Conservation (phyloP, 371 early-diverging fungal genomes). For the Zancudomyces culisetae region DNA sequence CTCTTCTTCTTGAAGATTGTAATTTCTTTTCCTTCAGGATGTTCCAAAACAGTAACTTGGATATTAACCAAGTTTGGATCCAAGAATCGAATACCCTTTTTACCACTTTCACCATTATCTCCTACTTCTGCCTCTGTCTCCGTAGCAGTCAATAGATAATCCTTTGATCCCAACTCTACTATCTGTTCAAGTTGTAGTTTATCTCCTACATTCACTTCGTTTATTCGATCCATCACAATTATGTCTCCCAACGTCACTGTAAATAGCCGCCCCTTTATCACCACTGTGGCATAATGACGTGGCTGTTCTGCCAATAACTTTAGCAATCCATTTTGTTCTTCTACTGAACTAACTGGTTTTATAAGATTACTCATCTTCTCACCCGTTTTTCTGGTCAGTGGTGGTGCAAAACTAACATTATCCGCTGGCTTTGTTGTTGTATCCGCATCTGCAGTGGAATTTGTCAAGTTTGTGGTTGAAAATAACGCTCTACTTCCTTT, state of each 20-base stretch:
- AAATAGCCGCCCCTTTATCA: slow-evolving; percentile 72
- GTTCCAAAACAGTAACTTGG: slow-evolving; percentile 77
- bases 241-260: slow-evolving; percentile 75
- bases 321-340: slow-evolving; percentile 6
- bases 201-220: slow-evolving; percentile 69
- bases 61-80: slow-evolving; percentile 45
- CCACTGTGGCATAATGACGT: slow-evolving; percentile 61
- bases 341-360: too few relatives aligned
- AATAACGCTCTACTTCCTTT: too few relatives aligned
- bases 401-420: too few relatives aligned
- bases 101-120: too few relatives aligned
- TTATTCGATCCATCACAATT: slow-evolving; percentile 59
- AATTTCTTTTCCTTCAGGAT: slow-evolving; percentile 56
- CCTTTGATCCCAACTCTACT: slow-evolving; percentile 68
- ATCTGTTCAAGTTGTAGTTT: slow-evolving; percentile 67
- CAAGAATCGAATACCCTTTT: slow-evolving; percentile 78
- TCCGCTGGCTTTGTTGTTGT: too few relatives aligned
- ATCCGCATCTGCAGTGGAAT: too few relatives aligned
- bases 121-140: too few relatives aligned
- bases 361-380: too few relatives aligned
- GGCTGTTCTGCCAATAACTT: slow-evolving; percentile 25
- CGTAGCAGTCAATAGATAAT: slow-evolving; percentile 62
- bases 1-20: slow-evolving; percentile 69
- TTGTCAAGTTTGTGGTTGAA: too few relatives aligned
- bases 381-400: too few relatives aligned